Conservation (phyloP, 257 asterid species). For the Primulina tabacum region DNA sequence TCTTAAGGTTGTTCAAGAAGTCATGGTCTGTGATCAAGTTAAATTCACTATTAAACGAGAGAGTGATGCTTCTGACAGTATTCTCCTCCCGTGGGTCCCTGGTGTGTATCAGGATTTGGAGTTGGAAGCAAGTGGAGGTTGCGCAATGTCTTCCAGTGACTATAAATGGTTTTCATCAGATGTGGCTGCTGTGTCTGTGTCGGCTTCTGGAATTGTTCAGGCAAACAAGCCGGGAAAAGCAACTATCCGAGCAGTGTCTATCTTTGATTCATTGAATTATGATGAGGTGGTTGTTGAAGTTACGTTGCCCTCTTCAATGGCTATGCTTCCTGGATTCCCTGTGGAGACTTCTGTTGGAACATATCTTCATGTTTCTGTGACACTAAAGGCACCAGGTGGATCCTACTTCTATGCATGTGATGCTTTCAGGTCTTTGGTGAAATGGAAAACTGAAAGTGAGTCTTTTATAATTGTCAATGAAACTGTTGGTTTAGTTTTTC, state of each 20-base stretch:
- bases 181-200: slow-evolving; percentile 64
- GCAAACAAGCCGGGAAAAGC: slow-evolving; percentile 83
- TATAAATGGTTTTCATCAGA: slow-evolving; percentile 88
- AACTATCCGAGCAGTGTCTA: slow-evolving; percentile 66
- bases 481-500: slow-evolving; percentile 31
- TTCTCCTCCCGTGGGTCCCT: slow-evolving; percentile 82
- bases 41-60: slow-evolving; percentile 44
- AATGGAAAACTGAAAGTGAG: slow-evolving; percentile 73
- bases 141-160: slow-evolving; percentile 77
- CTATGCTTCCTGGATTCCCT: slow-evolving; percentile 68
- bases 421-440: slow-evolving; percentile 64
- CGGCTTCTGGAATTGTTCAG: slow-evolving; percentile 75
- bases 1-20: slow-evolving; percentile 80
- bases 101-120: slow-evolving; percentile 83
- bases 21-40: slow-evolving; percentile 89
- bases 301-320: slow-evolving; percentile 65
- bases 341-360: slow-evolving; percentile 75
- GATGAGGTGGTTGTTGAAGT: slow-evolving; percentile 75
- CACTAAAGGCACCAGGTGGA: slow-evolving; percentile 65
- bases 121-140: slow-evolving; percentile 80
- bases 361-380: slow-evolving; percentile 64
- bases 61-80: slow-evolving; percentile 31
- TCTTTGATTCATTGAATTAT: slow-evolving; percentile 68
- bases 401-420: slow-evolving; percentile 66
- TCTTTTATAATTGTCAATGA: slow-evolving; percentile 57